Evolutionary conservation across 2,329 filamentous ascomycete species (phyloP), one percentile per base, ranked within the genome.

Genomic region (Scytalidium lignicola): DNA sequence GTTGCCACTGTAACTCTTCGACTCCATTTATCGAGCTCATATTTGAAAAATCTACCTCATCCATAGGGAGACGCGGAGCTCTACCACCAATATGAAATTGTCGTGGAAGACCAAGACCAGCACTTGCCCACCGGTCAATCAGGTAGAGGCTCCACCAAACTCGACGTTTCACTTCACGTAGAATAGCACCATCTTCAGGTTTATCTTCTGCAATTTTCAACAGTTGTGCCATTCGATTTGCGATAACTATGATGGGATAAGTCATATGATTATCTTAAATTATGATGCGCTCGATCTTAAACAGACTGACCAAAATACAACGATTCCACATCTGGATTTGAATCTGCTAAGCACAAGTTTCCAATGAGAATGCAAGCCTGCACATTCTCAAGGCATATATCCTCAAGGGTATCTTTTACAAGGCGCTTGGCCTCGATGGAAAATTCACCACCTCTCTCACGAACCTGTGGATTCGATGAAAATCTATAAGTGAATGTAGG

Each of bases 71-170:
- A 10, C 51, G 45, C 17, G 55, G 55, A 10, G 29, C 45, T 29
- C 21, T 3, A n/a, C 46, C 47, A 1, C 28, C 41, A 32, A 47
- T 23, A 12, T 53, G 29, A 44, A 67, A 63, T 43, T 67, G 64
- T 0, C 59, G 58, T 10, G 46, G 49, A 3, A 62, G 32, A 26
- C 60, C 57, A 17, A 59, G 59, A 2, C 66, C 66, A 3, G 60
- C 61, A 41, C 65, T 67, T 13, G 62, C 59, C 66, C 66, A 68
- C 3, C 58, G 59, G 41, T 68, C 66, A 41, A 65, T 60, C 3
- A 68, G 60, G 41, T 62, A 67, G 21, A 57, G 62, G 3, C 58
- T 64, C 65, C 66, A 68, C 53, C 62, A 68, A 40, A 66, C 54
- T 7, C 66, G 58, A 7, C 56, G 50, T 41, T 67, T 68, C 1